These are phyloP conservation scores for Barbatosphaeria neglecta DNA, from an alignment of 495 filamentous ascomycete genomes.

Conservation along the genomic window DNA sequence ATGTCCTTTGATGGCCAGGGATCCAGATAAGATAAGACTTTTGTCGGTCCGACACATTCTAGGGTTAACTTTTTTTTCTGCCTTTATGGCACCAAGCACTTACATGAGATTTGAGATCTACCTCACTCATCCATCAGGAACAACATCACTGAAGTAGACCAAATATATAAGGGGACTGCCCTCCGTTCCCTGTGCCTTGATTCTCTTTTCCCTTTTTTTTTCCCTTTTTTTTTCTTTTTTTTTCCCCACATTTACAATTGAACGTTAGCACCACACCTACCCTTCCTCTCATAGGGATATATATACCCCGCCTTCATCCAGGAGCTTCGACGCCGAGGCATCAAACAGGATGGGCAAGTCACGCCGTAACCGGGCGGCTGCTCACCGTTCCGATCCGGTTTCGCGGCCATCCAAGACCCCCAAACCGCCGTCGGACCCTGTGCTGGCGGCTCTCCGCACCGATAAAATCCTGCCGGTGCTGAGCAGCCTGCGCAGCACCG, in stretches of 20 bases:
- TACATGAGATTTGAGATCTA: background rate
- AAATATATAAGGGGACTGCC: no score
- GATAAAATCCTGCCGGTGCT: constrained; percentile 45
- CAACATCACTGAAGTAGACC: no score
- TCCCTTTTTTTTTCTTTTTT: no score
- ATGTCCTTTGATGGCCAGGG: background rate
- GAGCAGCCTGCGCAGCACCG: constrained; percentile 41
- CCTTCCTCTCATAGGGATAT: no score
- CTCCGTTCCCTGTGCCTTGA: no score
- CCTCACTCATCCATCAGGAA: no score
- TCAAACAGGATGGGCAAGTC: constrained; percentile 28
- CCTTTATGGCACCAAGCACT: background rate
- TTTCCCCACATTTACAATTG: no score
- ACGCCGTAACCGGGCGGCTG: constrained; percentile 23
- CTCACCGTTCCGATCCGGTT: constrained; percentile 31
- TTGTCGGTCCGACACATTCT: no score
- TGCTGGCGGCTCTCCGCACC: constrained; percentile 44
- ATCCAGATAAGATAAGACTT: background rate
- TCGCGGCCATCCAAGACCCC: constrained; percentile 23
- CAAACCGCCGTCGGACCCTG: constrained; percentile 43
- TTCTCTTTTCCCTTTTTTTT: no score
- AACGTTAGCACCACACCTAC: background rate
- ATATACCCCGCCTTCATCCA: no score
- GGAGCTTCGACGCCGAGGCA: background rate
- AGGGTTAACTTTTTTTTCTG: background rate